Conservation (phyloP, 768 basidiomycete genomes). For the Leucocoprinus sp. region DNA sequence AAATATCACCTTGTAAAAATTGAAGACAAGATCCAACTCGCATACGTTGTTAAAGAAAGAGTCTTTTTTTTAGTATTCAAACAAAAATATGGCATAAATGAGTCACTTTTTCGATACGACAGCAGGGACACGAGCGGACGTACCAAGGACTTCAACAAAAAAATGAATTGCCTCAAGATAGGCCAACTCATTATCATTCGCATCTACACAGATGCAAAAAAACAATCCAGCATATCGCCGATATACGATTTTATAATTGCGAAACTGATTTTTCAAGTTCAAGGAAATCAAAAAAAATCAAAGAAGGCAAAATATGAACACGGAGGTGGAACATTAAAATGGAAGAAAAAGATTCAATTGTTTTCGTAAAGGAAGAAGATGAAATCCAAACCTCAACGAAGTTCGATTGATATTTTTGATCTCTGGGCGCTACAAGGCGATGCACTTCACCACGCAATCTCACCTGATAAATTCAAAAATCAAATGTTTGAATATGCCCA, state of each 20-base stretch:
- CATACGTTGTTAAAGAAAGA: constrained; percentile 99
- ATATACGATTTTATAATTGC: constrained; percentile 97
- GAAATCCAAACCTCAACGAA: constrained; percentile 83
- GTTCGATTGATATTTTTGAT: constrained; percentile 98
- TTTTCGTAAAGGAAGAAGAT: no score
- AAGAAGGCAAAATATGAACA: no score
- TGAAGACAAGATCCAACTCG: constrained; percentile 96
- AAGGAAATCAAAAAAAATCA: neutral
- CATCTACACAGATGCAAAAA: constrained; percentile 96
- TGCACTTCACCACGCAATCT: constrained; percentile 95
- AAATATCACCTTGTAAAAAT: constrained; percentile 83
- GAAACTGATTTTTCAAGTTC: no score
- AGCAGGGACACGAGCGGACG: constrained; percentile 18
- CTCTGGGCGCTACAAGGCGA: constrained; percentile 87
- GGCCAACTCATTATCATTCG: constrained; percentile 96
- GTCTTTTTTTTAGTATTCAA: constrained; percentile 39
- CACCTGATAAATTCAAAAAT: constrained; percentile 42
- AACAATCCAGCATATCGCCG: constrained; percentile 95
- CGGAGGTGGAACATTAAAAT: no score
- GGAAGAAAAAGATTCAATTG: no score
- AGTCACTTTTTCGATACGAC: no score
- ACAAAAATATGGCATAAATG: no score
- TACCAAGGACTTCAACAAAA: constrained; percentile 95
- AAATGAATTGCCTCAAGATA: constrained; percentile 97
- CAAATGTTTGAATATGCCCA: neutral